Percentiles rank a stretch among this genome's conserved stretches.
phyloP scores from a whole-genome alignment of 495 filamentous ascomycete genomes.

The Poronia punctata region DNA sequence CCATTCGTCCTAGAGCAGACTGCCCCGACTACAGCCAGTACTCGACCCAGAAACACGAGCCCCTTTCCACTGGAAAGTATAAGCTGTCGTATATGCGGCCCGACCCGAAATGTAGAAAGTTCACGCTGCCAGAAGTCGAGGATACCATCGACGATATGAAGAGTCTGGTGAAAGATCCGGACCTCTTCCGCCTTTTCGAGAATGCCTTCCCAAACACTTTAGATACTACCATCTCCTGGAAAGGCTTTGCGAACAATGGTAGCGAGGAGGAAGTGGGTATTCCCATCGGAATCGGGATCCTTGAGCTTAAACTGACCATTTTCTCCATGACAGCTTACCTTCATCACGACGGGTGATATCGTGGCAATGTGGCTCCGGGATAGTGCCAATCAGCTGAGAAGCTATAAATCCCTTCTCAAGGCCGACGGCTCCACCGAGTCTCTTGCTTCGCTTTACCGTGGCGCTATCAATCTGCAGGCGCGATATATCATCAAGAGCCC shows the following conservation, averaged over 20 bases:
- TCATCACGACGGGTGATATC: conserved; percentile 58
- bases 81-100: conserved; percentile 53
- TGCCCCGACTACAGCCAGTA: conserved; percentile 52
- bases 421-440: conserved; percentile 36
- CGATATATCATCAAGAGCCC: conserved; percentile 52
- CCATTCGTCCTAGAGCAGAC: conserved; percentile 14
- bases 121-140: conserved; percentile 50
- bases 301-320: background rate
- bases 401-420: conserved; percentile 51
- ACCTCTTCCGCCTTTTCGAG: conserved; percentile 57
- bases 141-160: conserved; percentile 42
- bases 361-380: conserved; percentile 65
- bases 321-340: conserved; percentile 30
- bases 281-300: background rate
- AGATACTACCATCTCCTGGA: conserved; percentile 62
- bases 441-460: conserved; percentile 53
- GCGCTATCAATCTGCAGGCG: conserved; percentile 60
- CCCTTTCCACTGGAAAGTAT: conserved; percentile 37
- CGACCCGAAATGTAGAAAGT: conserved; percentile 51
- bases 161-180: conserved; percentile 50
- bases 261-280: conserved; percentile 29
- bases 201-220: conserved; percentile 63
- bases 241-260: conserved; percentile 43
- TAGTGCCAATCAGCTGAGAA: conserved; percentile 59
- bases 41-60: conserved; percentile 36